Conservation (phyloP, 202 grass and related monocot genomes). For the Elaeis oleifera region DNA sequence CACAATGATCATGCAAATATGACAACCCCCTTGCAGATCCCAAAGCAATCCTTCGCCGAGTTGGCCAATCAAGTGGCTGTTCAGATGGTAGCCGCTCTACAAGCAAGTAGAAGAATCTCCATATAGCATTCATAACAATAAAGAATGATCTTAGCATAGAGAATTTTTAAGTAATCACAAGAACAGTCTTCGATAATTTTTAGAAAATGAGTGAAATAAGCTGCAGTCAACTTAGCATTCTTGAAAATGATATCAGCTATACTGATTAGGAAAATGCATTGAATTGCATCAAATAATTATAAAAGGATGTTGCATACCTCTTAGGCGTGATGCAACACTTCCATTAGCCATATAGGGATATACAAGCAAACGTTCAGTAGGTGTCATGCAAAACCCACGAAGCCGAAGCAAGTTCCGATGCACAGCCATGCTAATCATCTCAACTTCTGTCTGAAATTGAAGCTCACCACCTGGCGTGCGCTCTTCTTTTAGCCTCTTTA, state of each 20-base stretch:
- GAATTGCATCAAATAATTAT: too few relatives aligned
- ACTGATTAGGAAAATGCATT: too few relatives aligned
- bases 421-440: constrained; percentile 17
- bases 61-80: constrained; percentile 9
- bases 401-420: constrained; percentile 9
- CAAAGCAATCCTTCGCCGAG: constrained; percentile 7
- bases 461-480: constrained; percentile 10
- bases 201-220: too few relatives aligned
- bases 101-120: not conserved
- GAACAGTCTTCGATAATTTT: too few relatives aligned
- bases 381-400: constrained; percentile 18
- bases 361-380: constrained; percentile 12
- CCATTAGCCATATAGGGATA: constrained; percentile 11
- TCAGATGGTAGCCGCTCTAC: constrained; percentile 8
- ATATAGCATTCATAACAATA: not conserved
- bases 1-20: constrained; percentile 15
- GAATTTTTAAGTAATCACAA: too few relatives aligned
- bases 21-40: constrained; percentile 15
- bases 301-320: not conserved
- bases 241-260: too few relatives aligned
- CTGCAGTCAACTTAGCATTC: too few relatives aligned
- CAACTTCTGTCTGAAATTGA: constrained; percentile 18
- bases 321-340: constrained; percentile 10
- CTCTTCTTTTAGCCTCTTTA: constrained; percentile 12
- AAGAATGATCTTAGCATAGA: not conserved